These are phyloP conservation scores for Bathelium albidoporum DNA, from an alignment of 495 filamentous ascomycete genomes.

Conservation along the genomic window DNA sequence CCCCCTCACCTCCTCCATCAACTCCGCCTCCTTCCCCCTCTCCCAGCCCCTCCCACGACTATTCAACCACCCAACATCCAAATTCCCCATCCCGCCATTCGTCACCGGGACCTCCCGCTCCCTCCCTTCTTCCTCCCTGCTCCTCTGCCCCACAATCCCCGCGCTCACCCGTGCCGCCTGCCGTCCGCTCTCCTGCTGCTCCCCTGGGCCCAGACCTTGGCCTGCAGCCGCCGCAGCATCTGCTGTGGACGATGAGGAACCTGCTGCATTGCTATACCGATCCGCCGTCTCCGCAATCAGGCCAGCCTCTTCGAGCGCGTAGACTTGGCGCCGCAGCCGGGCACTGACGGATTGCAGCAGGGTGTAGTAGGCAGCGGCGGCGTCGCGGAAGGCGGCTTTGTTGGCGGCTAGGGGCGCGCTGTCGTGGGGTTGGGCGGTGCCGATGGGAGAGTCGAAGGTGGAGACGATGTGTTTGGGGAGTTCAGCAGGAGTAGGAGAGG, in stretches of 20 bases:
- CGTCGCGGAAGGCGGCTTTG: slow-evolving; percentile 48
- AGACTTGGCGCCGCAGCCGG: slow-evolving; percentile 63
- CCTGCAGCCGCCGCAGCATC: background rate
- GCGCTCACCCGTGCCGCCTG: slow-evolving; percentile 17
- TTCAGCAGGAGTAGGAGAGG: too few relatives aligned
- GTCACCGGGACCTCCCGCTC: slow-evolving; percentile 31
- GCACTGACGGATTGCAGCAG: slow-evolving; percentile 38
- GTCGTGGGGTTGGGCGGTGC: slow-evolving; percentile 20
- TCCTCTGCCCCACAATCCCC: slow-evolving; percentile 15
- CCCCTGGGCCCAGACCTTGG: background rate
- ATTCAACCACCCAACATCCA: slow-evolving; percentile 81
- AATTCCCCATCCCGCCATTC: slow-evolving; percentile 46
- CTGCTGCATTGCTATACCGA: background rate
- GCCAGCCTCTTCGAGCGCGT: slow-evolving; percentile 65
- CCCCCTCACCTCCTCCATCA: slow-evolving; percentile 53
- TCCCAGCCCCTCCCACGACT: slow-evolving; percentile 66
- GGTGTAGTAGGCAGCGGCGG: slow-evolving; percentile 54
- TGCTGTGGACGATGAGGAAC: too few relatives aligned
- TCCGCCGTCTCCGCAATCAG: slow-evolving; percentile 47
- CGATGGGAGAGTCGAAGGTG: slow-evolving; percentile 20
- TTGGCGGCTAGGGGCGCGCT: slow-evolving; percentile 36
- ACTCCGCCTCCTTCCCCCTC: slow-evolving; percentile 66
- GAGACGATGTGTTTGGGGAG: slow-evolving; percentile 4
- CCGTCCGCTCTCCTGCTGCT: background rate
- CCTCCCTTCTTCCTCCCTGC: slow-evolving; percentile 20